phyloP scores from a whole-genome alignment of 805 yeast genomes.

The Candida jianshihensis region DNA sequence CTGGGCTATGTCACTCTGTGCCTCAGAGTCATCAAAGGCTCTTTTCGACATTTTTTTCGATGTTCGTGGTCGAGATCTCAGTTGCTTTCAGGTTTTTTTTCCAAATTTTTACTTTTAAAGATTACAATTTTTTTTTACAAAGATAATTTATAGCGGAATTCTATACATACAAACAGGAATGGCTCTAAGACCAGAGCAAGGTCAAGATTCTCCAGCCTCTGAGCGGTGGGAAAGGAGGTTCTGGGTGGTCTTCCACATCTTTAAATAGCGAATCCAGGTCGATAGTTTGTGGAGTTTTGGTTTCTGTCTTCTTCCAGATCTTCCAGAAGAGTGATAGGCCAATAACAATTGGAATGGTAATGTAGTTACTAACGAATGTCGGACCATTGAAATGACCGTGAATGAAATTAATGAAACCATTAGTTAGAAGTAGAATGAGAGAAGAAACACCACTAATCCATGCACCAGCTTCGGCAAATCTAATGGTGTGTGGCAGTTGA shows the following conservation, averaged over 20 bases:
- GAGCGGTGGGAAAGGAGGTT: slow-evolving; percentile 20
- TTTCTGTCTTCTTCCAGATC: slow-evolving; percentile 24
- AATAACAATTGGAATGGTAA: slow-evolving; percentile 23
- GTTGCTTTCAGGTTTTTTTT: too few species aligned
- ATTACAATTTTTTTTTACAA: too few species aligned
- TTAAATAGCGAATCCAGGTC: slow-evolving; percentile 30
- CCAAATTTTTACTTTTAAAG: too few species aligned
- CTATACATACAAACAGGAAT: too few species aligned
- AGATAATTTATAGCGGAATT: too few species aligned
- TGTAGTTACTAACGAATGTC: slow-evolving; percentile 13
- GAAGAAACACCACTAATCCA: slow-evolving; percentile 26
- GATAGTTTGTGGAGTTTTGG: slow-evolving; percentile 31
- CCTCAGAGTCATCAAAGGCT: slow-evolving; percentile 1
- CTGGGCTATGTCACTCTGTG: not conserved
- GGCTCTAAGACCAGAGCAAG: too few species aligned
- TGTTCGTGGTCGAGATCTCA: too few species aligned
- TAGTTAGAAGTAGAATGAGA: slow-evolving; percentile 25
- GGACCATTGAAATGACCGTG: slow-evolving; percentile 22
- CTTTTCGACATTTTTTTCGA: not conserved
- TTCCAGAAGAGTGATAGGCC: slow-evolving; percentile 28
- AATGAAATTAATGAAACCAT: slow-evolving; percentile 30
- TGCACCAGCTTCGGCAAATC: slow-evolving; percentile 21
- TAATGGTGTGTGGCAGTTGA: slow-evolving; percentile 12
- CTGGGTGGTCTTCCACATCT: slow-evolving; percentile 27
- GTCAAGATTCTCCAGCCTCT: too few species aligned